Evolutionary conservation across 2,329 filamentous ascomycete species (phyloP).

Genomic region (Dichotomopilus funicola): DNA sequence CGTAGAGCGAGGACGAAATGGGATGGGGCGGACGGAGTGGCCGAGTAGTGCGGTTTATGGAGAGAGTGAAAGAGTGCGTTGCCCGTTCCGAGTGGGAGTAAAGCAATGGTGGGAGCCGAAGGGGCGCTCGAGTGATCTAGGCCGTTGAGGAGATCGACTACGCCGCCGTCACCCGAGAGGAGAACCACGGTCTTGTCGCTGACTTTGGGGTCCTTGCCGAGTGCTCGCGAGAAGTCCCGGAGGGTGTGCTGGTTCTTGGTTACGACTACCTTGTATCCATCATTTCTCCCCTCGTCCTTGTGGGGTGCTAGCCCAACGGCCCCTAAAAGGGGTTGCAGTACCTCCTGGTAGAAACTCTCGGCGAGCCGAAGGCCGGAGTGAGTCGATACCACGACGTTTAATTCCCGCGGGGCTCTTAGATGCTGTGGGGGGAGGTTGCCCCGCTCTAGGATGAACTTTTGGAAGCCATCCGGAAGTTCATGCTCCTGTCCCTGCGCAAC

Average conservation of each 20-base stretch:
- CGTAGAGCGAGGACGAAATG: conserved; percentile 45
- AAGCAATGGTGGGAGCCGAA: conserved; percentile 36
- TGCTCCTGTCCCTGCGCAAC: conserved; percentile 20
- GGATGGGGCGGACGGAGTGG: conserved; percentile 27
- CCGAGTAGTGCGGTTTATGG: conserved; percentile 50
- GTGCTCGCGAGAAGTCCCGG: conserved; percentile 48
- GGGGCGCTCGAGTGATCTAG: conserved; percentile 23
- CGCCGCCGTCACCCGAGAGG: conserved; percentile 80
- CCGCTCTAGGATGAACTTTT: conserved; percentile 32
- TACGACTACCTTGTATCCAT: conserved; percentile 46
- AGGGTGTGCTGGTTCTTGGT: conserved; percentile 62
- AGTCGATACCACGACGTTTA: conserved; percentile 64
- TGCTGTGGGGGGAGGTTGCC: conserved; percentile 29
- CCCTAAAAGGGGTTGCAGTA: conserved; percentile 50
- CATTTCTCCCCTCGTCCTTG: neutral
- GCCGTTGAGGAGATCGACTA: conserved; percentile 75
- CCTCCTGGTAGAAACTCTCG: conserved; percentile 45
- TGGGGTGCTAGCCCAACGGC: conserved; percentile 33
- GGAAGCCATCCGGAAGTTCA: conserved; percentile 32
- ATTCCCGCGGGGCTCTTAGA: conserved; percentile 22
- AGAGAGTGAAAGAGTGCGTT: conserved; percentile 59
- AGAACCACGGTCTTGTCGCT: conserved; percentile 55
- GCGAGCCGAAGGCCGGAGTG: conserved; percentile 58
- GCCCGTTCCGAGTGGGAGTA: conserved; percentile 58
- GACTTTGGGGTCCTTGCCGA: conserved; percentile 29